Base-by-base conservation (phyloP, 192 early-diverging fungal species). In the Geranomyces variabilis region DNA sequence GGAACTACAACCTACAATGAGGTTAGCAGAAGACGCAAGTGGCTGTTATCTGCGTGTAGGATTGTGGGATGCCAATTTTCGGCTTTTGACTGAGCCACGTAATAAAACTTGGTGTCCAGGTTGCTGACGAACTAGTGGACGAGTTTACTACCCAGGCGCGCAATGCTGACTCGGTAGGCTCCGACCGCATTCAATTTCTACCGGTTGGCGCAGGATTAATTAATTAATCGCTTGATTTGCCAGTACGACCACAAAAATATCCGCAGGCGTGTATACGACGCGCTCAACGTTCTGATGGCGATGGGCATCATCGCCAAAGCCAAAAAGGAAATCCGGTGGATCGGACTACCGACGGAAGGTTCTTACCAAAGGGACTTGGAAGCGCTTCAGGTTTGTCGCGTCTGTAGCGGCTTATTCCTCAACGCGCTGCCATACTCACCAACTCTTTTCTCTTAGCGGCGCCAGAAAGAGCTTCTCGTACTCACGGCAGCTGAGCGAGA, bases 261-360 rank as follows among this genome's bases (percentile, higher is more conserved):
- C 61, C 83, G 89, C 21, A 78, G 89, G 34, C 86, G 89, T 24
- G 89, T 90, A 0, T 90, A 90, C 63, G 89, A 90, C 76, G 89
- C 89, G n/a, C 73, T 90, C 43, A 90, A 90, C 61, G 86, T 90
- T 14, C 66, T 89, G 47, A 86, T 85, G 80, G 84, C 87, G 5
- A 81, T 90, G 68, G 81, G 70, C 21, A 88, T 90, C 30, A 90
- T 90, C 56, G 75, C 59, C 13, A 90, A 88, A 79, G 86, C 86
- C 61, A 81, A 81, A 56, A 87, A 86, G 71, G 87, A 84, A 58
- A 90, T 90, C 43, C 76, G 76, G 45, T 90, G 89, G 88, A 77
- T 84, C 26, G 87, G 89, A 1, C 74, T 90, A 19, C 79, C 85
- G 7, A 71, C 77, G 19, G 62, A 81, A 29, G 75, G 48, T 14